These are phyloP conservation scores for Choricystis sp. DNA, from an alignment of 139 green algal genomes.

Conservation along the genomic window DNA sequence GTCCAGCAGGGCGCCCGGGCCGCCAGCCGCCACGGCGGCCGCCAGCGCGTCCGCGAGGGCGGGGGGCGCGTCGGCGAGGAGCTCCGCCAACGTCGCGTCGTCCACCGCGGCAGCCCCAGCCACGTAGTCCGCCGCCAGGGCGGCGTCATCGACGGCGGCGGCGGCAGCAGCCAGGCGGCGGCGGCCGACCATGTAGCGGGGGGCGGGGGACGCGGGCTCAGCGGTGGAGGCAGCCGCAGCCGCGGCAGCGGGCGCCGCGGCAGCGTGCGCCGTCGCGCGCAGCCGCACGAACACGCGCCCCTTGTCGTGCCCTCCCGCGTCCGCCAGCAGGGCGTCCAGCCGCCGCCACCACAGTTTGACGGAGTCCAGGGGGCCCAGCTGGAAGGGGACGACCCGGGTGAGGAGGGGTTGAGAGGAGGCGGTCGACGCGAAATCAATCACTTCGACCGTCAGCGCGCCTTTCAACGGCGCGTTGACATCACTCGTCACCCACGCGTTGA, in stretches of 20 bases:
- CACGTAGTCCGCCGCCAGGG: neutral
- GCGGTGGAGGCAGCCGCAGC: neutral
- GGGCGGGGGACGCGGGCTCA: neutral
- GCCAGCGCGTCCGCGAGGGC: no score
- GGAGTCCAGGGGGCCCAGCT: neutral
- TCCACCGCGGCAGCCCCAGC: neutral
- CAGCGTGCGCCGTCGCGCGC: no score
- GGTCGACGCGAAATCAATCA: slow-evolving; percentile 8
- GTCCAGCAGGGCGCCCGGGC: no score
- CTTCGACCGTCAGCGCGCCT: slow-evolving; percentile 1
- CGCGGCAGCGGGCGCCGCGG: no score
- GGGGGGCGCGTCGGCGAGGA: neutral
- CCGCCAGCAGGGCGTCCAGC: slow-evolving; percentile 3
- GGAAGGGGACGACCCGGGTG: neutral
- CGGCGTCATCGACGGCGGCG: neutral
- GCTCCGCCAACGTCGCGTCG: neutral
- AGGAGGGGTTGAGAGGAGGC: neutral
- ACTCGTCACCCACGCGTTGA: no score
- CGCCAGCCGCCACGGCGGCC: neutral
- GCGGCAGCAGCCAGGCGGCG: neutral
- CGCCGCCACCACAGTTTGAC: neutral
- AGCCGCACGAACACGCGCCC: neutral
- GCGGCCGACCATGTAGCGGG: slow-evolving; percentile 1
- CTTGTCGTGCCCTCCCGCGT: slow-evolving; percentile 1
- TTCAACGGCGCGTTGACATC: neutral